A percentile compares a stretch with the other conserved stretches of the same genome.
These are phyloP conservation scores for Volvariella volvacea DNA, from an alignment of 1,284 basidiomycete genomes.

Conservation along the genomic window DNA sequence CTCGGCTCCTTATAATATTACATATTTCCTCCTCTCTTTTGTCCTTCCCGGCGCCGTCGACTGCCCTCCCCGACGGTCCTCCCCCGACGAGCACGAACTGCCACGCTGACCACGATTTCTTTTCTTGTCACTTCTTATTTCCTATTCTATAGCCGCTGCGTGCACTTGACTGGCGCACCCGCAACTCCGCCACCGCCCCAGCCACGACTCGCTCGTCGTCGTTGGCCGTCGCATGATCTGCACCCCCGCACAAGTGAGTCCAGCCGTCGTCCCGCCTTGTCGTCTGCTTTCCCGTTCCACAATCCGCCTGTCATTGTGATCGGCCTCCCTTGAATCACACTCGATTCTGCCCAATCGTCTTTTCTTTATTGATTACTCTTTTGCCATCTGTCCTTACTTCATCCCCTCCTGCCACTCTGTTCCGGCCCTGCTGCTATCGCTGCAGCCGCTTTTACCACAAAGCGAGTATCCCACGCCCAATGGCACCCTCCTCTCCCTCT, in stretches of 20 bases:
- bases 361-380: too few species aligned
- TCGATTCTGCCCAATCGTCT: too few species aligned
- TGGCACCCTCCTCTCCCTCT: slow-evolving; percentile 7
- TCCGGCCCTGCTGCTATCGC: too few species aligned
- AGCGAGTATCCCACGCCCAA: too few species aligned
- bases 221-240: slow-evolving; percentile 27
- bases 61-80: slow-evolving; percentile 5
- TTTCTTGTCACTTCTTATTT: slow-evolving; percentile 25
- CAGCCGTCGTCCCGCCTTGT: slow-evolving; percentile 9
- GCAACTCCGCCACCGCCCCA: too few species aligned
- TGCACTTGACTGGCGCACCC: slow-evolving; percentile 6
- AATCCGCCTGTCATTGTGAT: too few species aligned
- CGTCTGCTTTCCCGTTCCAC: too few species aligned
- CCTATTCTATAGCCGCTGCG: slow-evolving; percentile 15
- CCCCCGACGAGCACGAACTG: slow-evolving; percentile 46
- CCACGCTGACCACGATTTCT: slow-evolving; percentile 47
- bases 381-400: too few species aligned
- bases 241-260: slow-evolving; percentile 30
- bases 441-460: too few species aligned
- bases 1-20: slow-evolving; percentile 18
- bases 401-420: too few species aligned
- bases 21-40: slow-evolving; percentile 20
- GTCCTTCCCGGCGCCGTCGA: slow-evolving; percentile 12
- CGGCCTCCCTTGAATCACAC: too few species aligned
- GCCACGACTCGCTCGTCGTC: slow-evolving; percentile 1